These are phyloP conservation scores for Umbelopsis sp. DNA, from an alignment of 371 early-diverging fungal species.

Conservation along the genomic window DNA sequence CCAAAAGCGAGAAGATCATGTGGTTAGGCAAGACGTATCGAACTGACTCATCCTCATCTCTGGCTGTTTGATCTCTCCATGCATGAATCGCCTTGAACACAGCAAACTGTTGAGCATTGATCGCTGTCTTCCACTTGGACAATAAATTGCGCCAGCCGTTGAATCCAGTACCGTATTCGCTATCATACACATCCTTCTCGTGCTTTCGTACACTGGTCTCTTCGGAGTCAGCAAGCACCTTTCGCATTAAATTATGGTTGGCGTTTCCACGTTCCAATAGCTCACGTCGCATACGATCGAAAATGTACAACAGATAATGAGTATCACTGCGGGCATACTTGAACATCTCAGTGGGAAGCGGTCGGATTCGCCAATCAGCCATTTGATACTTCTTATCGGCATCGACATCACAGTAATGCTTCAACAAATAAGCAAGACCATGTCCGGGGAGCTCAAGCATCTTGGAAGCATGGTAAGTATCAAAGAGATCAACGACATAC, in stretches of 20 bases:
- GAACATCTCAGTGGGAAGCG: slow-evolving; percentile 90
- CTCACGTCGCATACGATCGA: slow-evolving; percentile 88
- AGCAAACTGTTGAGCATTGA: slow-evolving; percentile 67
- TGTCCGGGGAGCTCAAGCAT: slow-evolving; percentile 75
- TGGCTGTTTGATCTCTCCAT: slow-evolving; percentile 91
- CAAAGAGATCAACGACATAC: slow-evolving; percentile 95
- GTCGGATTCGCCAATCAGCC: slow-evolving; percentile 97
- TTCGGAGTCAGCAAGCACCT: slow-evolving; percentile 71
- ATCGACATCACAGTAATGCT: slow-evolving; percentile 75
- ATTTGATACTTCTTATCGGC: slow-evolving; percentile 94
- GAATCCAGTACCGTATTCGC: slow-evolving; percentile 69
- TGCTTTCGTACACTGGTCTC: slow-evolving; percentile 68
- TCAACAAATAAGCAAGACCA: slow-evolving; percentile 83
- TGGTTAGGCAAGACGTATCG: slow-evolving; percentile 93
- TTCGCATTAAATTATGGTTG: slow-evolving; percentile 69
- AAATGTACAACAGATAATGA: slow-evolving; percentile 93
- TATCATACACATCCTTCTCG: slow-evolving; percentile 83
- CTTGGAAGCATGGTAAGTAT: slow-evolving; percentile 94
- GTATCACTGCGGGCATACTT: slow-evolving; percentile 95
- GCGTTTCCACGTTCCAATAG: slow-evolving; percentile 60
- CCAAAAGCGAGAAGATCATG: slow-evolving; percentile 80
- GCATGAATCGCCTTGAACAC: slow-evolving; percentile 87
- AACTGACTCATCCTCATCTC: slow-evolving; percentile 90
- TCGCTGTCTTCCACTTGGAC: slow-evolving; percentile 63
- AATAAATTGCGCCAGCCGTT: slow-evolving; percentile 79